These are phyloP conservation scores for Withania somnifera DNA, from an alignment of 305 asterid genomes.

Conservation along the genomic window DNA sequence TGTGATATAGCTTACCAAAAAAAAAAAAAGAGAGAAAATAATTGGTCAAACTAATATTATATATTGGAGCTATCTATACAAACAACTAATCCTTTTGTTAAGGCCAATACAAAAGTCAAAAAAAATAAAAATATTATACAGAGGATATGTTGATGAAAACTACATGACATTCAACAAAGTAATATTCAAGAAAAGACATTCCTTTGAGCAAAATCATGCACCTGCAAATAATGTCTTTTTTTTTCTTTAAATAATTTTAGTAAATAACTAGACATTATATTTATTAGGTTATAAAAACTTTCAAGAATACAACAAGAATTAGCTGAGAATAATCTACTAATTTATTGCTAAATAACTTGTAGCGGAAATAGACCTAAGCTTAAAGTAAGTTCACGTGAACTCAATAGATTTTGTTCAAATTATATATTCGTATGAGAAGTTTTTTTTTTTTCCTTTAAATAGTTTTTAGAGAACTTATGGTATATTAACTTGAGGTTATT, in stretches of 20 bases:
- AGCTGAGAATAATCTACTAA: too few species aligned
- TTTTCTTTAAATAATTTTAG: background rate
- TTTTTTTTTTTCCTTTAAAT: too few species aligned
- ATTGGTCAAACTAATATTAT: too few species aligned
- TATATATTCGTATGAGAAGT: too few species aligned
- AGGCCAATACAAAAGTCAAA: constrained; percentile 34
- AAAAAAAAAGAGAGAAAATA: too few species aligned
- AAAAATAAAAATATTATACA: constrained; percentile 15
- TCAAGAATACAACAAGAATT: background rate
- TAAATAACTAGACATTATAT: background rate
- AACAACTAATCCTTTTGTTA: too few species aligned
- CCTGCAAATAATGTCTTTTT: constrained; percentile 5
- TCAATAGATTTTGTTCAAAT: too few species aligned
- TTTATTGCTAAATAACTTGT: too few species aligned
- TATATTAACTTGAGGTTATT: background rate
- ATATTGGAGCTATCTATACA: background rate
- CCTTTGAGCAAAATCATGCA: constrained; percentile 18
- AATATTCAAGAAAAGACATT: constrained; percentile 31
- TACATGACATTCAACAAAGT: constrained; percentile 36
- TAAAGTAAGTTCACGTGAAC: too few species aligned
- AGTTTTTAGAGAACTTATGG: too few species aligned
- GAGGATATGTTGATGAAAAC: constrained; percentile 31
- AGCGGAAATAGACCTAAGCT: too few species aligned
- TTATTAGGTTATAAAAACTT: background rate
- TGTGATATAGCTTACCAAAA: background rate